Evolutionary conservation across 305 asterid genomes (phyloP), one percentile per base, ranked within the genome.

Genomic region (Stenogyne calaminthoides): DNA sequence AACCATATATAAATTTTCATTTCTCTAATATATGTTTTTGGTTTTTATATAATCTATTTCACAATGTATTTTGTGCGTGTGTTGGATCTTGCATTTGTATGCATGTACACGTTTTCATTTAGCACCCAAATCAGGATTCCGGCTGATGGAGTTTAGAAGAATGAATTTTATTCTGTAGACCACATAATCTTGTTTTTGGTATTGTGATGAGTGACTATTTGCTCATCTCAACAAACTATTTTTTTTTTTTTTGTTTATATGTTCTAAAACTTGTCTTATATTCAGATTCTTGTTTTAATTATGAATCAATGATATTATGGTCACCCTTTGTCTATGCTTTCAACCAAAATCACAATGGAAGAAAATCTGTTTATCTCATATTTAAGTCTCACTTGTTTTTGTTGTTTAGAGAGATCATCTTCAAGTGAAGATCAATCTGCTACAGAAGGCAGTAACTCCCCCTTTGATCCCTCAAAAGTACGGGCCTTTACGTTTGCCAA

Each of bases 401-500:
- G 64, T 69, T 72, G 67, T 63, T 65, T 57, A 83, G 89, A 76
- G 69, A 55, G 79, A 32, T 73, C 70, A 10, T 68, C 64, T 56
- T 25, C 29, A n/a, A n/a, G n/a, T 56, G 78, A 51, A 58, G 79
- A 68, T 32, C 82, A 65, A 61, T 46, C 88, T 65, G 47, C 56
- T 34, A 34, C 59, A 22, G 75, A 62, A 40, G 58, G 12, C 58
- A 40, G 64, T 59, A 72, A n/a, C 20, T 76, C 46, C 34, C 46
- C 80, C 19, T 12, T 54, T 19, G 74, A 76, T 76, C n/a, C 67
- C 6, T 7, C 57, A 59, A 67, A 74, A 51, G 85, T 87, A 0
- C 78, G 80, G 70, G 76, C 80, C 15, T 91, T 91, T 46, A 67
- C 55, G 9, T 87, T 83, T 55, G 74, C 68, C 12, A 78, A 71